Evolutionary conservation across 2,329 filamentous ascomycete genomes (phyloP).

Genomic region (Colletotrichum brevisporum): DNA sequence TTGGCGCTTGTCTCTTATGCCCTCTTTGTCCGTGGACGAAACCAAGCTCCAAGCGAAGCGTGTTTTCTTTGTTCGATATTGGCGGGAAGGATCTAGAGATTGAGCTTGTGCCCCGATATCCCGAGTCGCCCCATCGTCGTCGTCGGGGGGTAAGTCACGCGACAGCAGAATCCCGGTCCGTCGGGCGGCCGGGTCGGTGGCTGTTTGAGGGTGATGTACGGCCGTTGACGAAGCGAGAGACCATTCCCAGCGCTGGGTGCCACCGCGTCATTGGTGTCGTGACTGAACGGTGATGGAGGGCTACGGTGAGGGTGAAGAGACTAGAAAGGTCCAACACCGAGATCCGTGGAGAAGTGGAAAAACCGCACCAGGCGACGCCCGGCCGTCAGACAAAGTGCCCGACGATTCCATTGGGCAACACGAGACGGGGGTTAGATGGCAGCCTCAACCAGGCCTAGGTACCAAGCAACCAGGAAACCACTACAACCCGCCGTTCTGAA

Average conservation of each 20-base stretch:
- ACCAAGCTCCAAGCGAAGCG: neutral
- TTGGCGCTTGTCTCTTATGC: neutral
- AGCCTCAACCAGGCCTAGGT: too few species aligned
- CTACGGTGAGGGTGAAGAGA: neutral
- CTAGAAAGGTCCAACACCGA: too few species aligned
- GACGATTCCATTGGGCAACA: too few species aligned
- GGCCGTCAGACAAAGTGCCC: neutral
- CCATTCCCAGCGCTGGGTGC: neutral
- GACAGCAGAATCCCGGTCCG: neutral
- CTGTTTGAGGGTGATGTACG: neutral
- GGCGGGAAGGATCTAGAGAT: neutral
- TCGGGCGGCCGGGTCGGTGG: neutral
- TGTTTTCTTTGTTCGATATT: neutral
- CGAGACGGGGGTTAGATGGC: too few species aligned
- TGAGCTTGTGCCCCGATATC: neutral
- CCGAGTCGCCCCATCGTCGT: neutral
- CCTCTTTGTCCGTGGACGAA: neutral
- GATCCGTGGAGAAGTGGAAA: too few species aligned
- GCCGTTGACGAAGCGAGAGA: neutral
- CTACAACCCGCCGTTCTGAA: too few species aligned
- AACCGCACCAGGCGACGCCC: neutral
- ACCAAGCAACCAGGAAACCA: too few species aligned
- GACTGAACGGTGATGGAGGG: neutral
- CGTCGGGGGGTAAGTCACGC: neutral
- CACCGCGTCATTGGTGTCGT: slow-evolving; percentile 10